Evolutionary conservation across 73 alveolate genomes (phyloP).

Genomic region (Uronychia setigera): DNA sequence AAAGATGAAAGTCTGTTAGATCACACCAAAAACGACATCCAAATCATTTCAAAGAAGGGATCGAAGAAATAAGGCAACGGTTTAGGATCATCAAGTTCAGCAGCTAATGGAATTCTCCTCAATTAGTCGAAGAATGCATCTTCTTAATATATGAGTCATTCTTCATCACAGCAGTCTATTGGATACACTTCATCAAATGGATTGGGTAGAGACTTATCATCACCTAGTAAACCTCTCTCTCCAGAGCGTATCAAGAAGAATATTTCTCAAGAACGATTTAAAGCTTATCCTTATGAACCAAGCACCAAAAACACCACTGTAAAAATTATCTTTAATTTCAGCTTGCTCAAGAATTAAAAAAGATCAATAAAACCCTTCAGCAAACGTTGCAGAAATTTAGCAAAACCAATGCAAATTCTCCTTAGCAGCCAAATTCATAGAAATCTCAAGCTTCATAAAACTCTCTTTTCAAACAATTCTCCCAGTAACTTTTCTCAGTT

Average conservation of each 20-base stretch:
- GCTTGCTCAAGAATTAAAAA: neutral
- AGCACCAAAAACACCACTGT: neutral
- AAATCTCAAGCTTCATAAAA: neutral
- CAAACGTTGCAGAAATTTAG: neutral
- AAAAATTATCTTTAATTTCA: neutral
- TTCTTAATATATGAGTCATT: too few relatives aligned
- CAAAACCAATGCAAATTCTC: neutral
- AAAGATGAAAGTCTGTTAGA: neutral
- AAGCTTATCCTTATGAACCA: neutral
- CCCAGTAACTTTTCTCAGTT: neutral
- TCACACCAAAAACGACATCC: neutral
- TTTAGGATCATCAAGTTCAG: neutral
- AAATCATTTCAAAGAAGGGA: neutral
- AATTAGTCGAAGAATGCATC: too few relatives aligned
- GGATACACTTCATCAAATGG: neutral
- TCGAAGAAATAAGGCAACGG: neutral
- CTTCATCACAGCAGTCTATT: neutral
- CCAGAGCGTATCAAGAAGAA: neutral
- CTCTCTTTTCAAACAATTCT: neutral
- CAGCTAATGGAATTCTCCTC: neutral
- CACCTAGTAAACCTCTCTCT: neutral
- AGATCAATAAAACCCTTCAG: neutral
- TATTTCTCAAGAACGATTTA: neutral
- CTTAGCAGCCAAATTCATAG: neutral
- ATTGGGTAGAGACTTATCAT: neutral